Evolutionary conservation across 306 rosid species (phyloP).

Genomic region (Fragaria ananassa): DNA sequence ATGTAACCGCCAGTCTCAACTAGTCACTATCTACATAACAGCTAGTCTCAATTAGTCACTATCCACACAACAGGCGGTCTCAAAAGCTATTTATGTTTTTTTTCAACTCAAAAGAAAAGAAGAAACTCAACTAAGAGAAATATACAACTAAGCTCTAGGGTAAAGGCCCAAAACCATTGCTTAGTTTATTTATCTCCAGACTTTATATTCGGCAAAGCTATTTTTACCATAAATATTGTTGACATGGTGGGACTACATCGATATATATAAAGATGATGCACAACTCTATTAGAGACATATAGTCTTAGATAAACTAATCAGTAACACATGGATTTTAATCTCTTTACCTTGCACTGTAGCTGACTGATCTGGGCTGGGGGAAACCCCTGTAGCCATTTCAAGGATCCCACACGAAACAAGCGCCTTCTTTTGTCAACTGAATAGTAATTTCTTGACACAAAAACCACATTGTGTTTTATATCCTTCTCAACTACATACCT

Average conservation of each 20-base stretch:
- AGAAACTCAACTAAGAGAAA: not conserved
- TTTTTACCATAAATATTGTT: not conserved
- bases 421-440: constrained; percentile 88
- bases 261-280: too few relatives aligned
- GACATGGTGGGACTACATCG: not conserved
- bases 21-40: not conserved
- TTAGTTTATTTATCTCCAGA: not conserved
- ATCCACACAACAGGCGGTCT: not conserved
- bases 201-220: not conserved
- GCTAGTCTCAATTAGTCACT: not conserved
- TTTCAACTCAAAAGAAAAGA: not conserved
- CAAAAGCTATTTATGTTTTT: not conserved
- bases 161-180: not conserved
- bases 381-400: constrained; percentile 73
- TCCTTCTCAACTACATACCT: constrained; percentile 97
- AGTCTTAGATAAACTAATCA: not conserved
- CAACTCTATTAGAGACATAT: not conserved
- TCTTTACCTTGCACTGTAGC: constrained; percentile 76
- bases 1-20: not conserved
- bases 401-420: constrained; percentile 71
- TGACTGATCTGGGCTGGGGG: constrained; percentile 50
- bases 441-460: constrained; percentile 91
- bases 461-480: constrained; percentile 73
- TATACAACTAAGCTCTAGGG: not conserved
- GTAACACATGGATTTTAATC: constrained; percentile 10